Base-by-base conservation (phyloP, 176 grass and related monocot genomes). In the Chloris gayana region DNA sequence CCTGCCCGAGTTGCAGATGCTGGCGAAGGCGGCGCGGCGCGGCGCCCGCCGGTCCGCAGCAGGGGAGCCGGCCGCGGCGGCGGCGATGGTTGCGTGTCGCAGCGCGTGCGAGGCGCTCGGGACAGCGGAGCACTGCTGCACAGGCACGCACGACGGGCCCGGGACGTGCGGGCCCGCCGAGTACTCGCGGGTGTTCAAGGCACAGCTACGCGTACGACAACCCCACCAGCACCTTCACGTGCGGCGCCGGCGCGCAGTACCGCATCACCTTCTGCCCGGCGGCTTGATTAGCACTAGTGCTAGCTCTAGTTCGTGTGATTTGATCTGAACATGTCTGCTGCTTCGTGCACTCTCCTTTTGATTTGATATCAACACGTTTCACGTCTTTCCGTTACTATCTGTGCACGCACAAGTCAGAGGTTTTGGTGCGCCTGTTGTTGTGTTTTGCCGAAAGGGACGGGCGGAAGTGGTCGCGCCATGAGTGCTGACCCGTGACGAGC, bases 141-240 rank as follows among this genome's bases (percentile, higher is more conserved):
- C 95, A 3, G 92, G 90, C 58, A 32, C 54, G 47, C 88, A 98
- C 71, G 86, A 77, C 0, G 83, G 86, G 24, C 90, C 88, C 0
- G 21, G 5, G 70, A 91, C 31, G 56, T 98, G 92, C 68, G 79
- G 84, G 73, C 92, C 90, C 7, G 95, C 84, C 54, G 78, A 35
- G 47, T 93, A 95, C 79, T 98, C 92, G 3, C 59, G 27, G 86
- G 42, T 98, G 57, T 98, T 98, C 90, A 98, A 95, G 82, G 72
- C 74, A 98, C 85, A 95, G 88, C 88, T 98, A 91, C 93, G 92
- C 96, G 32, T 95, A 95, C 80, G 95, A 95, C 64, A 90, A 98
- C 46, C 86, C 90, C 39, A 98, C 96, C 38, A 93, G 88, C 86
- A 98, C 92, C 34, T 93, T 95, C 88, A 98, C 92, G 24, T 98